Percentiles rank a stretch among this genome's conserved stretches.
phyloP scores from a whole-genome alignment of 2,329 filamentous ascomycete genomes.

The Metarhizium guizhouense region DNA sequence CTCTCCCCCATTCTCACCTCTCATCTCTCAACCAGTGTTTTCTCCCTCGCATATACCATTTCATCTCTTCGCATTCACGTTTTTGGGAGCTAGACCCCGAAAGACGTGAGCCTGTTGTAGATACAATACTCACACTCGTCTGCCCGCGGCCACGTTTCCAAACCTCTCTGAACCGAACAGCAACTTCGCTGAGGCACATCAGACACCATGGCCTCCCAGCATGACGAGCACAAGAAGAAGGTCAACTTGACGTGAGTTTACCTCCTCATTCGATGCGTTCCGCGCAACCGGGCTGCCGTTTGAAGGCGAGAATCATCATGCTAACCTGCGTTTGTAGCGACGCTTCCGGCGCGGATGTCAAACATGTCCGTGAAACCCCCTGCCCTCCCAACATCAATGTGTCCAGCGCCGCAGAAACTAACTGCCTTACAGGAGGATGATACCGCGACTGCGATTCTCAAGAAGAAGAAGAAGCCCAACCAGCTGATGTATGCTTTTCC shows the following conservation, averaged over 20 bases:
- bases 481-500: constrained; percentile 71
- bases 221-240: constrained; percentile 67
- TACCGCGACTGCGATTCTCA: constrained; percentile 89
- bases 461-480: constrained; percentile 99
- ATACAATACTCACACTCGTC: neutral
- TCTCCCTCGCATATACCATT: constrained; percentile 5
- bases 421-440: constrained; percentile 63
- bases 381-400: constrained; percentile 8
- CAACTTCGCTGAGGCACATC: constrained; percentile 19
- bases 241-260: constrained; percentile 67
- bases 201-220: constrained; percentile 62
- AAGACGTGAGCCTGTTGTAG: neutral
- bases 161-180: constrained; percentile 13
- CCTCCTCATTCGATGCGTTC: neutral
- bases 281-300: neutral
- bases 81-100: neutral
- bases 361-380: constrained; percentile 53
- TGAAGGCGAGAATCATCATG: neutral
- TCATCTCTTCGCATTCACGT: neutral
- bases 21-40: constrained; percentile 5
- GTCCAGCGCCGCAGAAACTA: constrained; percentile 12
- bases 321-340: constrained; percentile 49
- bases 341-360: constrained; percentile 78
- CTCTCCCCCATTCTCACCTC: constrained; percentile 9
- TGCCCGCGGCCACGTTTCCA: constrained; percentile 14